Percentiles rank a stretch among this genome's conserved stretches.
Evolutionary conservation across 2,329 filamentous ascomycete genomes (phyloP).

Genomic region (Aspergillus caelatus): DNA sequence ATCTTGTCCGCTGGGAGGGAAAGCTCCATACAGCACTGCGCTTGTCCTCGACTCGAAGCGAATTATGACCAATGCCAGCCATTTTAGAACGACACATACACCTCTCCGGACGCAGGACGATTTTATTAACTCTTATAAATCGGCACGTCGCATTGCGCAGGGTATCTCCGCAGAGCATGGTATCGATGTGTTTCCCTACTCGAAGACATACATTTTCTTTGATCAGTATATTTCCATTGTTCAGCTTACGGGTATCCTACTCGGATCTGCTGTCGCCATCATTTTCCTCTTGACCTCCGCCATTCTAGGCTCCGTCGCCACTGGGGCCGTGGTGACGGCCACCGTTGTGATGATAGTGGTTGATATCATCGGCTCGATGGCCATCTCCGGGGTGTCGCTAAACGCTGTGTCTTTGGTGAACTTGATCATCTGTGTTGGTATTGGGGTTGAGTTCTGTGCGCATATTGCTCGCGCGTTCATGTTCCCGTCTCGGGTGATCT

Average conservation of each 20-base stretch:
- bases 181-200: conserved; percentile 91
- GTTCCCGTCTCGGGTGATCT: conserved; percentile 80
- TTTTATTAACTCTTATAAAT: conserved; percentile 87
- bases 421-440: conserved; percentile 94
- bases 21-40: conserved; percentile 83
- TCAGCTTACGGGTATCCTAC: conserved; percentile 73
- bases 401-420: conserved; percentile 97
- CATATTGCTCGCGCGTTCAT: conserved; percentile 96
- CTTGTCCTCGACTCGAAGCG: conserved; percentile 73
- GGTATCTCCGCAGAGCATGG: conserved; percentile 72
- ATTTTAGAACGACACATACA: conserved; percentile 90
- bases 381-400: conserved; percentile 80
- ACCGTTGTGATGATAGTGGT: conserved; percentile 93
- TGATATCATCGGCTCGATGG: conserved; percentile 95
- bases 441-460: conserved; percentile 95
- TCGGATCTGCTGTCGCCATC: conserved; percentile 80
- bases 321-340: conserved; percentile 77
- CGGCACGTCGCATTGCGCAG: conserved; percentile 82
- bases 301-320: conserved; percentile 81
- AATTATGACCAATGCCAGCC: conserved; percentile 73
- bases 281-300: conserved; percentile 80
- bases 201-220: conserved; percentile 98
- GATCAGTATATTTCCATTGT: conserved; percentile 93
- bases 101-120: conserved; percentile 85
- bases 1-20: conserved; percentile 83